Conservation (phyloP, 2,329 filamentous ascomycete genomes). For the Cytospora leucostoma region DNA sequence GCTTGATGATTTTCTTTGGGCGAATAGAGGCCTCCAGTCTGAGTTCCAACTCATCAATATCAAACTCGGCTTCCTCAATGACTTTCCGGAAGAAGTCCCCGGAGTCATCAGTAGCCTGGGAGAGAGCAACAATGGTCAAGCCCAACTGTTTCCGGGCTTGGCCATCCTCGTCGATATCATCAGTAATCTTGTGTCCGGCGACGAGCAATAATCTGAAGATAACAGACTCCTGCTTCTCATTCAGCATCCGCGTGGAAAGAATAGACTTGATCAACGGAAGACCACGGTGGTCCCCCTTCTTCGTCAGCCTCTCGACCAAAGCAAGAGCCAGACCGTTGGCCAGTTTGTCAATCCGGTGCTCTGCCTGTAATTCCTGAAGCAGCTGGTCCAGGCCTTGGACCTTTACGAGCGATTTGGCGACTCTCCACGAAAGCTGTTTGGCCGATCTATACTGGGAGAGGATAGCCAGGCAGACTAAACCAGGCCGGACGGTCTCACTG, state of each 20-base stretch:
- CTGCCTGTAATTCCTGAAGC: slow-evolving; percentile 62
- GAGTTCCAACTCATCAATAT: slow-evolving; percentile 74
- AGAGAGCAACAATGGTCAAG: slow-evolving; percentile 66
- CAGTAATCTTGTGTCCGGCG: slow-evolving; percentile 59
- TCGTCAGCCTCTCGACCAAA: slow-evolving; percentile 61
- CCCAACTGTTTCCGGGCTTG: slow-evolving; percentile 65
- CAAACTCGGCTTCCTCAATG: slow-evolving; percentile 66
- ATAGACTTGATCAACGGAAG: slow-evolving; percentile 63
- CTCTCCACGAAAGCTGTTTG: slow-evolving; percentile 67
- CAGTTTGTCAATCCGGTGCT: slow-evolving; percentile 70
- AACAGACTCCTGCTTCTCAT: slow-evolving; percentile 63
- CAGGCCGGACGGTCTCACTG: slow-evolving; percentile 69
- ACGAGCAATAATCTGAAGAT: slow-evolving; percentile 66
- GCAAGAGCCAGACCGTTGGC: slow-evolving; percentile 71
- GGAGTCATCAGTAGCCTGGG: slow-evolving; percentile 57
- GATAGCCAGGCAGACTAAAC: slow-evolving; percentile 77
- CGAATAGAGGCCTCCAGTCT: slow-evolving; percentile 71
- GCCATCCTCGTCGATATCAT: slow-evolving; percentile 55
- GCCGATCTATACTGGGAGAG: slow-evolving; percentile 77
- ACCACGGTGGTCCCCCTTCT: slow-evolving; percentile 58
- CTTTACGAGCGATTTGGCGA: slow-evolving; percentile 69
- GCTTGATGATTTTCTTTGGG: slow-evolving; percentile 45
- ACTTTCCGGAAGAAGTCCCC: slow-evolving; percentile 67
- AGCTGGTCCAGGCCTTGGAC: slow-evolving; percentile 60
- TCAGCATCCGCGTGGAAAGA: slow-evolving; percentile 60